Evolutionary conservation across 2,329 filamentous ascomycete genomes (phyloP), one percentile per base, ranked within the genome.

Genomic region (Aspergillus sp.): DNA sequence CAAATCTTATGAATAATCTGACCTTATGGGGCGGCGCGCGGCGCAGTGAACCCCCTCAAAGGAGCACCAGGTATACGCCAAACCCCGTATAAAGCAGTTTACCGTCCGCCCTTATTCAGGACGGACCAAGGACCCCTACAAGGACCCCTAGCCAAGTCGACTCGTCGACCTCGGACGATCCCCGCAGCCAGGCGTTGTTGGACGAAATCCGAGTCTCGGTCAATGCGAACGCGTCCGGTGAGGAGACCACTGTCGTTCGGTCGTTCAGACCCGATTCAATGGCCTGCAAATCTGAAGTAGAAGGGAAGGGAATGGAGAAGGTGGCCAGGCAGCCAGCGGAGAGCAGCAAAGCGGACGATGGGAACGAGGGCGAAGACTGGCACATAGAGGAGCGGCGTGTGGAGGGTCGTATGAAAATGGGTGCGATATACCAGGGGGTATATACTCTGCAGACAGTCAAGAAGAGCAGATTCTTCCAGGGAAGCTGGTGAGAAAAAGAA

Each of bases 71-170:
- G 9, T 30, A 30, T 30, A 30, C 10, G 12, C 25, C 25, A 30
- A 12, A 12, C 25, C 25, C 25, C 12, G 25, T 30, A 30, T 30
- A 30, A 39, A 60, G 59, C 52, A 59, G 66, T 62, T 74, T 74
- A 74, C 70, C 71, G 72, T 75, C 73, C 73, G 72, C 68, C 71
- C 71, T 71, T 67, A 51, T 68, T 74, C 70, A 75, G 71, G 73
- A 74, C 73, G 72, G 73, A 75, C 72, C 66, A 58, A 63, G 60
- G 58, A 68, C 71, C 71, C 66, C 66, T 74, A 74, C 59, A 58
- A 63, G 60, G 58, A 68, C 71, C 71, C 66, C 66, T 74, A 74
- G 59, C 69, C 73, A 74, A 59, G 66, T 58, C 64, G 70, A 64
- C 54, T 65, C 59, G 60, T 60, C 56, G 45, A 56, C 52, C 25